Conservation (phyloP, 306 rosid genomes). For the Cicer pinnatifidum region DNA sequence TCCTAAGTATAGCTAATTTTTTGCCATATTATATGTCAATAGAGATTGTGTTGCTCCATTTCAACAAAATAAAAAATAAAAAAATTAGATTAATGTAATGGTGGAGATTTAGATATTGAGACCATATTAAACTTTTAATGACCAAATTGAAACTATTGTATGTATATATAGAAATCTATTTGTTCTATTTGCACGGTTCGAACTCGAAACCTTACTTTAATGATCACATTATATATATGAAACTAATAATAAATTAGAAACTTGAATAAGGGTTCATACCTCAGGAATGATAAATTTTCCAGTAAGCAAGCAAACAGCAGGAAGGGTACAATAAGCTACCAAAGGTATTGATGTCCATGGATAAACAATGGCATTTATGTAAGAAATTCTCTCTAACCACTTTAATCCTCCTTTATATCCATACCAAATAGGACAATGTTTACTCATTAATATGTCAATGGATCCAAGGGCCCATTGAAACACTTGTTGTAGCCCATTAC, state of each 20-base stretch:
- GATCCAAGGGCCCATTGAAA: conserved; percentile 80
- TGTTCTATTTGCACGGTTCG: too few relatives aligned
- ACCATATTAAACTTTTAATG: too few relatives aligned
- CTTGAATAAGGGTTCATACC: conserved; percentile 45
- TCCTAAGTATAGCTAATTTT: too few relatives aligned
- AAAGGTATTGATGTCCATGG: conserved; percentile 80
- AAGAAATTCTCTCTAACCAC: conserved; percentile 66
- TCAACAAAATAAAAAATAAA: too few relatives aligned
- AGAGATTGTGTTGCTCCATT: too few relatives aligned
- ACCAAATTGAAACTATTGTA: too few relatives aligned
- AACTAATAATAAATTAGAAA: neutral
- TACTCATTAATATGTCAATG: conserved; percentile 70
- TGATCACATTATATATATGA: neutral
- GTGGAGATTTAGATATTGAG: too few relatives aligned
- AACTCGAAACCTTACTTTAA: neutral
- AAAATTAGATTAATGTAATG: too few relatives aligned
- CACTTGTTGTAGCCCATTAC: conserved; percentile 63
- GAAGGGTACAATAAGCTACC: conserved; percentile 69
- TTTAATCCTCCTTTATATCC: conserved; percentile 80
- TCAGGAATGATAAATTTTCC: conserved; percentile 74
- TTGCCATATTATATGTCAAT: too few relatives aligned
- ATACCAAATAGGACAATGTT: conserved; percentile 81
- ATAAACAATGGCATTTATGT: conserved; percentile 66
- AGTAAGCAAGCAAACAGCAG: conserved; percentile 74
- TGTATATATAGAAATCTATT: too few relatives aligned